These are phyloP conservation scores for Fusarium beomiforme DNA, from an alignment of 2,329 filamentous ascomycete genomes.

Conservation along the genomic window DNA sequence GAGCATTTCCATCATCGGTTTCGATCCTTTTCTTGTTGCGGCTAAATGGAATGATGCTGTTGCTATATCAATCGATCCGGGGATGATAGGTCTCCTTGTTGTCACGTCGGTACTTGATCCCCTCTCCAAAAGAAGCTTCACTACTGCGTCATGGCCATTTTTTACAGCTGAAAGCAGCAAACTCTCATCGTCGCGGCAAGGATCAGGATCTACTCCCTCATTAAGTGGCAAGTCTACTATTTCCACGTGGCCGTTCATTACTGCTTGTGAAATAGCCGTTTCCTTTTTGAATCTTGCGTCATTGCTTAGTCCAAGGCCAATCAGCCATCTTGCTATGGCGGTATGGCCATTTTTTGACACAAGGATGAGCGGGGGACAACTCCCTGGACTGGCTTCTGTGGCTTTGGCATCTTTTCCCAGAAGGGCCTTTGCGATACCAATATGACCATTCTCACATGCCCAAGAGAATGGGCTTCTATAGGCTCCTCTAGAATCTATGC, in stretches of 20 bases:
- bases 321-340: rapidly evolving
- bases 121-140: rapidly evolving
- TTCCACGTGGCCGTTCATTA: rapidly evolving
- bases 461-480: rapidly evolving
- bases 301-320: too few relatives aligned
- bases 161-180: rapidly evolving
- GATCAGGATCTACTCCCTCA: rapidly evolving
- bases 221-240: rapidly evolving
- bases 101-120: rapidly evolving
- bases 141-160: rapidly evolving
- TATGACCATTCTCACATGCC: rapidly evolving
- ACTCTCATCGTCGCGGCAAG: rapidly evolving
- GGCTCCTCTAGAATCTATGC: rapidly evolving
- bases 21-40: rapidly evolving
- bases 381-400: rapidly evolving
- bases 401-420: rapidly evolving
- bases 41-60: neutral
- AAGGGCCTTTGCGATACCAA: rapidly evolving
- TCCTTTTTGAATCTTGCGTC: too few relatives aligned
- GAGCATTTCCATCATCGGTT: rapidly evolving
- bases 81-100: too few relatives aligned
- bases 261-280: rapidly evolving
- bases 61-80: too few relatives aligned
- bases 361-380: rapidly evolving
- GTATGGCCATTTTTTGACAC: rapidly evolving